Evolutionary conservation across 2,329 filamentous ascomycete species (phyloP).

Genomic region (Chrysoporthe cubensis): DNA sequence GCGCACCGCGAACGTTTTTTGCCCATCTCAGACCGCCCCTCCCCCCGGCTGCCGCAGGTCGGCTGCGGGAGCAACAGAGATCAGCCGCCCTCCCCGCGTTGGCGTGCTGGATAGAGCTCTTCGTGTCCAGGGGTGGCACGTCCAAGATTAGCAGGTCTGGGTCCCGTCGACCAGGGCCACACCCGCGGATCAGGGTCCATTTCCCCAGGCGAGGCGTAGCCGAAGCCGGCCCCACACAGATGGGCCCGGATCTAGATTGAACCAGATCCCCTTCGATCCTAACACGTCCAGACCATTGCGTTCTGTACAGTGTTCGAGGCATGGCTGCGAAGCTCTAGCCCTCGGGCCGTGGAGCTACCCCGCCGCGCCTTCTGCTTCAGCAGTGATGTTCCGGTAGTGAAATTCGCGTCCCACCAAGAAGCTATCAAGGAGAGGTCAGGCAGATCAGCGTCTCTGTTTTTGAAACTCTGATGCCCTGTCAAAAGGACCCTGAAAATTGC

Average conservation of each 20-base stretch:
- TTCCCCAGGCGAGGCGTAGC: background rate
- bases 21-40: background rate
- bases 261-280: conserved; percentile 14
- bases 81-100: conserved; percentile 17
- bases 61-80: conserved; percentile 15
- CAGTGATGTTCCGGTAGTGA: background rate
- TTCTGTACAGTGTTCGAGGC: background rate
- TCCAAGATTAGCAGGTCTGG: conserved; percentile 3
- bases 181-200: background rate
- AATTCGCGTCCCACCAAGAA: background rate
- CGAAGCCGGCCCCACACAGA: conserved; percentile 13
- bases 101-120: conserved; percentile 5
- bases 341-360: conserved; percentile 5
- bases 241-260: conserved; percentile 23
- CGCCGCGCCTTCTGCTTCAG: background rate
- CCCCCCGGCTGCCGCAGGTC: conserved; percentile 6
- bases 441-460: no score
- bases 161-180: conserved; percentile 13
- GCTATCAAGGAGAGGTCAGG: background rate
- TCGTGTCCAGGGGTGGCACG: conserved; percentile 9
- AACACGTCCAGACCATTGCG: background rate
- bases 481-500: background rate
- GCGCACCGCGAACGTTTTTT: conserved; percentile 17
- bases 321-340: conserved; percentile 1
- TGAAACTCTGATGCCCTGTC: background rate